Evolutionary conservation across 75 land plant species (phyloP).

Genomic region (Pinus albicaulis): DNA sequence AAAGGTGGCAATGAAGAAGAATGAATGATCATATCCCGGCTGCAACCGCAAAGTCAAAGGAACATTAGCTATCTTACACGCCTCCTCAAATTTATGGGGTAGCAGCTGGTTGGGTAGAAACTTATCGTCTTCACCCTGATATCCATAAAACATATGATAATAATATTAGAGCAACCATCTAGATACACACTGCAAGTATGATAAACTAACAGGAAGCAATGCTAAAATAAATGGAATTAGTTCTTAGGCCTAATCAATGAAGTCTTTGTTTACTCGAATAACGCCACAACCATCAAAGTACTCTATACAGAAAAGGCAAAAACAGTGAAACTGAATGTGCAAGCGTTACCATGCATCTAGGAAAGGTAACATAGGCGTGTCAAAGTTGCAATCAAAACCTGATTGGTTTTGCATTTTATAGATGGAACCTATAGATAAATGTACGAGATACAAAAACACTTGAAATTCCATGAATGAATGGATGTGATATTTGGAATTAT

Average conservation of each 20-base stretch:
- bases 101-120: conserved; percentile 79
- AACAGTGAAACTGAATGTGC: not conserved
- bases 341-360: not conserved
- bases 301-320: not conserved
- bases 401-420: too few species aligned
- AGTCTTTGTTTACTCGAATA: not conserved
- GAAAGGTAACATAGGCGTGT: not conserved
- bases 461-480: too few species aligned
- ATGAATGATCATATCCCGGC: conserved; percentile 96
- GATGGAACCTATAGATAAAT: too few species aligned
- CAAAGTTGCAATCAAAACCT: not conserved
- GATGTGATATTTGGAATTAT: too few species aligned
- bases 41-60: conserved; percentile 76
- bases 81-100: conserved; percentile 81
- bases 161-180: too few species aligned
- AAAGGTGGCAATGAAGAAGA: conserved; percentile 87
- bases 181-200: not conserved
- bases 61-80: conserved; percentile 53
- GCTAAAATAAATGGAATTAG: not conserved
- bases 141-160: not conserved
- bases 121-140: conserved; percentile 85
- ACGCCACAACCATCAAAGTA: not conserved
- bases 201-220: not conserved
- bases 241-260: not conserved
- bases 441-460: too few species aligned